Evolutionary conservation across 805 yeast species (phyloP).

Genomic region (Zygosaccharomyces rouxii): DNA sequence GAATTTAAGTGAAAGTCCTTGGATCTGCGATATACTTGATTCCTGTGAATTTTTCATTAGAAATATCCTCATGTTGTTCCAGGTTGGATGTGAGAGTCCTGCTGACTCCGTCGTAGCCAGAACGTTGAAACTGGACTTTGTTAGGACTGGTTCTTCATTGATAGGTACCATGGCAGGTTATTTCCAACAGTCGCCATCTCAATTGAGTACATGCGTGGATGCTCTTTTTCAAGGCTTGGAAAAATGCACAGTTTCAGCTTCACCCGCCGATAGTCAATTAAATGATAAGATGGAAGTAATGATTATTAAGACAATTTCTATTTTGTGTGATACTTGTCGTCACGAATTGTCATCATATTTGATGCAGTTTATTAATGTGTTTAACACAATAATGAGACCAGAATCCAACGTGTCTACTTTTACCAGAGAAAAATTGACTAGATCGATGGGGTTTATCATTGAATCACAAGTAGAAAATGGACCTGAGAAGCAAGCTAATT

Average conservation of each 20-base stretch:
- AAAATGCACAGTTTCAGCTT: conserved; percentile 15
- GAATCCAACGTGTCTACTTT: conserved; percentile 28
- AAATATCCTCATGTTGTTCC: conserved; percentile 25
- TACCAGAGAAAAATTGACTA: conserved; percentile 49
- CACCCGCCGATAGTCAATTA: conserved; percentile 10
- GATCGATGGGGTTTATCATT: conserved; percentile 59
- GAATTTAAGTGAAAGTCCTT: conserved; percentile 28
- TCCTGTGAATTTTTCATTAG: conserved; percentile 23
- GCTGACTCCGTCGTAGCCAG: conserved; percentile 15
- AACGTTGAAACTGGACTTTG: conserved; percentile 27
- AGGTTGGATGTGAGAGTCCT: conserved; percentile 24
- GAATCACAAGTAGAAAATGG: conserved; percentile 43
- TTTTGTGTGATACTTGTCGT: conserved; percentile 31
- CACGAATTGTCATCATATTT: conserved; percentile 25
- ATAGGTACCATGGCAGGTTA: conserved; percentile 31
- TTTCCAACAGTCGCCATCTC: conserved; percentile 21
- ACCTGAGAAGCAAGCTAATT: conserved; percentile 42
- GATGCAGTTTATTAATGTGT: conserved; percentile 25
- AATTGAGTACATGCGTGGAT: conserved; percentile 26
- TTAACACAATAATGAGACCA: conserved; percentile 33
- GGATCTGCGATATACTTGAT: conserved; percentile 27
- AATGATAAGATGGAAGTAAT: conserved; percentile 30
- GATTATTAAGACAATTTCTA: conserved; percentile 27
- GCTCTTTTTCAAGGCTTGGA: conserved; percentile 30
- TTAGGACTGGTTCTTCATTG: conserved; percentile 28